Conservation (phyloP, 495 filamentous ascomycete species). For the Penicillium coffeae region DNA sequence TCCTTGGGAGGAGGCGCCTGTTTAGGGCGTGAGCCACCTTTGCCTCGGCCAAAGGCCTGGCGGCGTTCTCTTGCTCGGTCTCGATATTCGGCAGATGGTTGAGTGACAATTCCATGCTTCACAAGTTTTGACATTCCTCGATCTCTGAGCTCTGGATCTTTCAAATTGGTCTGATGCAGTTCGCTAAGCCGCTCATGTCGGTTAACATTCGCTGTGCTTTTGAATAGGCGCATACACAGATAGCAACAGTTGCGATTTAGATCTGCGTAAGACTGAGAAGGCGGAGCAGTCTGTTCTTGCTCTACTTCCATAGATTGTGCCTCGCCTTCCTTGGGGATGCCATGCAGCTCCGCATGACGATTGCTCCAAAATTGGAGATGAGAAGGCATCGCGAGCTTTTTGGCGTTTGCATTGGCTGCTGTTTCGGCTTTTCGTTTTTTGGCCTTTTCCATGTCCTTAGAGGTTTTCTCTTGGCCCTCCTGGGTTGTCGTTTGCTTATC, state of each 20-base stretch:
- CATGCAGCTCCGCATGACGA: slow-evolving; percentile 80
- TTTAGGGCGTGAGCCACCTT: slow-evolving; percentile 35
- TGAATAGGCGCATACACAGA: slow-evolving; percentile 73
- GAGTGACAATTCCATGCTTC: slow-evolving; percentile 35
- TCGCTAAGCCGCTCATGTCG: slow-evolving; percentile 73
- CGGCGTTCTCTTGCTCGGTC: slow-evolving; percentile 82
- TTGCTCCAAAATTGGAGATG: slow-evolving; percentile 88
- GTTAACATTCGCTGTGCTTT: slow-evolving; percentile 61
- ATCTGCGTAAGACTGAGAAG: slow-evolving; percentile 64
- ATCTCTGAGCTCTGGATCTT: slow-evolving; percentile 53
- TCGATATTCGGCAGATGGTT: slow-evolving; percentile 54
- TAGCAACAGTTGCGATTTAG: slow-evolving; percentile 68
- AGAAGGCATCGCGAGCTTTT: slow-evolving; percentile 51
- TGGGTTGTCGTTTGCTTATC: slow-evolving; percentile 34
- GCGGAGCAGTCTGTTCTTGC: slow-evolving; percentile 23
- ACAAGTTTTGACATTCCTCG: slow-evolving; percentile 58
- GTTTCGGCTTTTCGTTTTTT: slow-evolving; percentile 70
- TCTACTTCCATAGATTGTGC: slow-evolving; percentile 1
- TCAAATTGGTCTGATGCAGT: slow-evolving; percentile 68
- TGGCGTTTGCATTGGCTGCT: slow-evolving; percentile 35
- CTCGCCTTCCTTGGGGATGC: slow-evolving; percentile 37
- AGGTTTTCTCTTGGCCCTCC: slow-evolving; percentile 34
- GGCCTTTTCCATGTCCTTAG: slow-evolving; percentile 54
- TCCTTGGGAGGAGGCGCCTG: slow-evolving; percentile 23
- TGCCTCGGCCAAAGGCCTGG: slow-evolving; percentile 66